A percentile compares a stretch with the other conserved stretches of the same genome.
Evolutionary conservation across 345 rosid genomes (phyloP).

Genomic region (Salix brachista): DNA sequence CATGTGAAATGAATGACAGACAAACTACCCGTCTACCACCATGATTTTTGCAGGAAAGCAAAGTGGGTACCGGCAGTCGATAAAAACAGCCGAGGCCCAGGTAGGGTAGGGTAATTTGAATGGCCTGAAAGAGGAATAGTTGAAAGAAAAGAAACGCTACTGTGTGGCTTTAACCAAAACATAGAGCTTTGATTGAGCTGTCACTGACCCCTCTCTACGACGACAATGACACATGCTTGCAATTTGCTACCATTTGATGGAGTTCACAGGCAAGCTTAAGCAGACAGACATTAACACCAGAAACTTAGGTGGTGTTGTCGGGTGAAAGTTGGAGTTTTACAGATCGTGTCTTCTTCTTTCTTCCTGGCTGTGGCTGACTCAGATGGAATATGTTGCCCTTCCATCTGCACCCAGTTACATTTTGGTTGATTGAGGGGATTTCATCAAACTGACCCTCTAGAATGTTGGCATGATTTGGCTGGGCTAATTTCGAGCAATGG

Average conservation of each 20-base stretch:
- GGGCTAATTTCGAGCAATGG: neutral
- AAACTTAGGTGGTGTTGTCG: constrained; percentile 20
- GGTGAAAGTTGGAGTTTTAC: constrained; percentile 9
- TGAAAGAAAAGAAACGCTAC: neutral
- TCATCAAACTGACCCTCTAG: neutral
- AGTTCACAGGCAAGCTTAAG: constrained; percentile 17
- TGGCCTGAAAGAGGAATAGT: neutral
- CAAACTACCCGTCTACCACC: constrained; percentile 10
- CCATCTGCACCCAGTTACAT: neutral
- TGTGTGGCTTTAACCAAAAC: neutral
- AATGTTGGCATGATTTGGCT: neutral
- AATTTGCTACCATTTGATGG: neutral
- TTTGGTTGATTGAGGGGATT: neutral
- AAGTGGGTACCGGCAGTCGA: neutral
- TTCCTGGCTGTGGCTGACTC: constrained; percentile 1
- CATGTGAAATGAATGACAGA: constrained; percentile 10
- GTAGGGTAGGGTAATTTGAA: constrained; percentile 4
- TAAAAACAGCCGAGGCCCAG: neutral
- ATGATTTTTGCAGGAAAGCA: constrained; percentile 6
- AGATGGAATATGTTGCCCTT: neutral
- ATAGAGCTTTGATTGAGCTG: constrained; percentile 27
- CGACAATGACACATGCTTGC: constrained; percentile 21
- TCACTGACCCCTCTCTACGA: constrained; percentile 10
- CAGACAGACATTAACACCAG: constrained; percentile 23
- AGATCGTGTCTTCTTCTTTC: constrained; percentile 15